A percentile compares a stretch with the other conserved stretches of the same genome.
Evolutionary conservation across 2,329 filamentous ascomycete species (phyloP).

Genomic region (Sporothrix sp.): DNA sequence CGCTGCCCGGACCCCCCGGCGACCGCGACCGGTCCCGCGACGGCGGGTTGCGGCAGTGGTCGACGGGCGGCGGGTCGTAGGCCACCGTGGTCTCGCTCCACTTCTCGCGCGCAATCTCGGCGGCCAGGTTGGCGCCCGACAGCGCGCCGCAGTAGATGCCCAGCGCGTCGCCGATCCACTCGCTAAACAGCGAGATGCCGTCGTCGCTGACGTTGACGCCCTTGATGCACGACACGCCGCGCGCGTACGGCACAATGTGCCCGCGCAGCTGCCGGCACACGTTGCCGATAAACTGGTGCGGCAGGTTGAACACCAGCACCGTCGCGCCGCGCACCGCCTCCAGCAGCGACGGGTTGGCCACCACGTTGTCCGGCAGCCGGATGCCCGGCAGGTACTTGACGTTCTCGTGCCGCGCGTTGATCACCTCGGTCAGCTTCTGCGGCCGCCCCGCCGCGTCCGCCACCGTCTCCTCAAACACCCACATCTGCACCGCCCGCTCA

Average conservation of each 20-base stretch:
- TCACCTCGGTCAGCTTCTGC: constrained; percentile 81
- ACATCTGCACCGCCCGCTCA: constrained; percentile 90
- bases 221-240: constrained; percentile 96
- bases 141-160: constrained; percentile 96
- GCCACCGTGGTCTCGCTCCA: constrained; percentile 96
- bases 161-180: constrained; percentile 82
- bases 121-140: constrained; percentile 92
- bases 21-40: constrained; percentile 39
- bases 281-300: constrained; percentile 88
- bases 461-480: constrained; percentile 94
- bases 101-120: constrained; percentile 83
- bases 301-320: constrained; percentile 90
- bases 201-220: constrained; percentile 86
- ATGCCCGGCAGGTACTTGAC: constrained; percentile 95
- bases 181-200: constrained; percentile 81
- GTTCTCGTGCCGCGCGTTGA: constrained; percentile 92
- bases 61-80: constrained; percentile 84
- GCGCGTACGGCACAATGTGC: constrained; percentile 81
- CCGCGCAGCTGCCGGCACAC: constrained; percentile 78
- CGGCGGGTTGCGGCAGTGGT: constrained; percentile 64
- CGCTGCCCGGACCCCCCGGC: constrained; percentile 36
- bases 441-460: constrained; percentile 57
- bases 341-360: constrained; percentile 71
- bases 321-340: constrained; percentile 76
- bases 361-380: constrained; percentile 67